Conservation (phyloP, 2,329 filamentous ascomycete genomes). For the Aspergillaceae sp. region DNA sequence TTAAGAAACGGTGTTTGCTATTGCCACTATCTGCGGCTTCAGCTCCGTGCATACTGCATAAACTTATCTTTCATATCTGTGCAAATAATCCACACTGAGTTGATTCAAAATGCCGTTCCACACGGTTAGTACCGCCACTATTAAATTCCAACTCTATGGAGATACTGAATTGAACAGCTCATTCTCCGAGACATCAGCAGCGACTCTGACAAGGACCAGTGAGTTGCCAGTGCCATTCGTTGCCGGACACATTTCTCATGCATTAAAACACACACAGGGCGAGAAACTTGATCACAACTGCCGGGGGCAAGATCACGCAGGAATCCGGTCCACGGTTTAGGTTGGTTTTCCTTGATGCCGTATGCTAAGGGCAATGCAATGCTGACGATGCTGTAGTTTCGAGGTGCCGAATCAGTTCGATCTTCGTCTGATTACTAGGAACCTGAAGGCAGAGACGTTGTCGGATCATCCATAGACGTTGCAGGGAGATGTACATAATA, state of each 20-base stretch:
- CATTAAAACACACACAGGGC: slow-evolving; percentile 1
- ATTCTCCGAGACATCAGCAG: slow-evolving; percentile 4
- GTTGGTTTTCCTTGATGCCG: slow-evolving; percentile 2
- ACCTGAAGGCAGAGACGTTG: slow-evolving; percentile 8
- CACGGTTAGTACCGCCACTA: not conserved
- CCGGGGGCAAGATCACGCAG: slow-evolving; percentile 7
- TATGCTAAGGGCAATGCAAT: no score
- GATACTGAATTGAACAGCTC: slow-evolving; percentile 2
- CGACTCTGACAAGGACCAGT: slow-evolving; percentile 10
- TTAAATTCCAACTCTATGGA: no score
- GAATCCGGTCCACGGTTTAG: slow-evolving; percentile 4
- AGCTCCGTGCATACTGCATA: not conserved
- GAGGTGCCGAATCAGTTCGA: slow-evolving; percentile 5
- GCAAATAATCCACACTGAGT: not conserved
- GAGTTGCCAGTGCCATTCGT: not conserved
- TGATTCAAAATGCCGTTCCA: not conserved
- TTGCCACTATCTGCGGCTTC: not conserved
- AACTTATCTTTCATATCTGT: not conserved
- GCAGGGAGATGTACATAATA: not conserved
- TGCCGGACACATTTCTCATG: no score
- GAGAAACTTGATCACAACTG: slow-evolving; percentile 8
- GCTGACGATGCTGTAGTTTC: not conserved
- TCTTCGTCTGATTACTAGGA: slow-evolving; percentile 10
- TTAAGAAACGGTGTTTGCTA: not conserved
- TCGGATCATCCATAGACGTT: slow-evolving; percentile 10